These are phyloP conservation scores for Sporothrix brasiliensis DNA, from an alignment of 2,329 filamentous ascomycete species.

Conservation along the genomic window DNA sequence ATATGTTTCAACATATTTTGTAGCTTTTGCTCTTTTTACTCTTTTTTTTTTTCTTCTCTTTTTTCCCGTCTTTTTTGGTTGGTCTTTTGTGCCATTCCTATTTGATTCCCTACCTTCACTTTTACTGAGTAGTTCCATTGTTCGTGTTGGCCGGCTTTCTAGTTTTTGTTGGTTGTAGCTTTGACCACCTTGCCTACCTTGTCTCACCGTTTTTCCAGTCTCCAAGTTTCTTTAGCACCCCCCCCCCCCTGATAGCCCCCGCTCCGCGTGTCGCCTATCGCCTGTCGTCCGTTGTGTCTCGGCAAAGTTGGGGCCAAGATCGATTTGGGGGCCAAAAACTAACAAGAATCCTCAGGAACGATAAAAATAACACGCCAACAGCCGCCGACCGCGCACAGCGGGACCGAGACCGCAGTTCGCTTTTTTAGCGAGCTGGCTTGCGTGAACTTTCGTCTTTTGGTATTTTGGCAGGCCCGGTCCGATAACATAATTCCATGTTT, in stretches of 20 bases:
- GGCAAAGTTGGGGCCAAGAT: conserved; percentile 1
- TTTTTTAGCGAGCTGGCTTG: neutral
- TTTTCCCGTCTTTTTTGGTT: too few relatives aligned
- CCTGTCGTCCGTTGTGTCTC: conserved; percentile 12
- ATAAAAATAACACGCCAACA: conserved; percentile 10
- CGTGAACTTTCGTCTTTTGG: neutral
- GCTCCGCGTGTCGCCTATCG: conserved; percentile 18
- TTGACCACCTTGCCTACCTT: neutral
- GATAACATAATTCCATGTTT: too few relatives aligned
- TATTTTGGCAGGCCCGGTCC: too few relatives aligned
- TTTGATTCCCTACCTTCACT: neutral
- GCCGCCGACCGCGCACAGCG: conserved; percentile 17
- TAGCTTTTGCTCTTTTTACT: too few relatives aligned
- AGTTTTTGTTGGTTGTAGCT: too few relatives aligned
- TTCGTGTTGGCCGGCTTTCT: neutral
- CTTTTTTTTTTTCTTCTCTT: too few relatives aligned
- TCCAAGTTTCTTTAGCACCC: neutral
- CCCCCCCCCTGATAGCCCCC: too few relatives aligned
- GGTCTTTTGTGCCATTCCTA: neutral
- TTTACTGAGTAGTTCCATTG: neutral
- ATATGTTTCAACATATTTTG: too few relatives aligned
- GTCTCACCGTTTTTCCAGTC: neutral
- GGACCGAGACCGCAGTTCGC: conserved; percentile 16
- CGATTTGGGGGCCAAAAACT: conserved; percentile 24
- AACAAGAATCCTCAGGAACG: neutral